phyloP scores from a whole-genome alignment of 1,284 basidiomycete genomes.

The Cutaneotrichosporon mucoides region DNA sequence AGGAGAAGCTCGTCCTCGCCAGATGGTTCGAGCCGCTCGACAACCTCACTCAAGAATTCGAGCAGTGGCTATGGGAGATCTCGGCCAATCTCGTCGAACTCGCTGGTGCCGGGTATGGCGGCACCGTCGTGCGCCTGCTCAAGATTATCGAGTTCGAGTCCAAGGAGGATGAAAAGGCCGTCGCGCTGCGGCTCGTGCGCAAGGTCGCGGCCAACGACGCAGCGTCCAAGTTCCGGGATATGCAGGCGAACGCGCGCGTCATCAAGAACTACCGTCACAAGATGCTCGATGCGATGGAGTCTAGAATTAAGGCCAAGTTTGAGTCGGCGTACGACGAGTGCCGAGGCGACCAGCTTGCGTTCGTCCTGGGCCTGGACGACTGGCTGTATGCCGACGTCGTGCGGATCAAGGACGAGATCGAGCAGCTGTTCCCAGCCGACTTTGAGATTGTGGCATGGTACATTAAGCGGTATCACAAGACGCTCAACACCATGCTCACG shows the following conservation, averaged over 20 bases:
- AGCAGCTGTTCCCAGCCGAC: constrained; percentile 82
- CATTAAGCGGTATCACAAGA: constrained; percentile 86
- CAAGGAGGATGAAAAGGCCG: constrained; percentile 89
- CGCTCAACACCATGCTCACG: constrained; percentile 73
- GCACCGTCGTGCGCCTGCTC: constrained; percentile 82
- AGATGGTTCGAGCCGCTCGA: constrained; percentile 87
- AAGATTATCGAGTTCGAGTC: constrained; percentile 95
- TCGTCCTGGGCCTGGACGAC: constrained; percentile 77
- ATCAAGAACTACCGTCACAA: constrained; percentile 96
- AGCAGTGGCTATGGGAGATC: constrained; percentile 77
- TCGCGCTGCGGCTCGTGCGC: constrained; percentile 89
- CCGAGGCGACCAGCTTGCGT: constrained; percentile 61
- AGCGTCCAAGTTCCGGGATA: constrained; percentile 81
- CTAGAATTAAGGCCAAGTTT: constrained; percentile 72
- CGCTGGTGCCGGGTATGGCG: constrained; percentile 69
- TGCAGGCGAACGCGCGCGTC: constrained; percentile 86
- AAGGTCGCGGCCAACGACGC: constrained; percentile 84
- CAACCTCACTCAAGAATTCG: constrained; percentile 74
- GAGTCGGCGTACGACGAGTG: constrained; percentile 63
- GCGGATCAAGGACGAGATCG: constrained; percentile 79
- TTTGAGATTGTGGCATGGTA: constrained; percentile 82
- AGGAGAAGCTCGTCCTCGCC: constrained; percentile 60
- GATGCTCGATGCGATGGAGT: constrained; percentile 72
- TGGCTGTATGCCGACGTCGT: constrained; percentile 87
- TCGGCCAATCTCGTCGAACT: constrained; percentile 74